Evolutionary conservation across 306 rosid genomes (phyloP).

Genomic region (Psophocarpus tetragonolobus): DNA sequence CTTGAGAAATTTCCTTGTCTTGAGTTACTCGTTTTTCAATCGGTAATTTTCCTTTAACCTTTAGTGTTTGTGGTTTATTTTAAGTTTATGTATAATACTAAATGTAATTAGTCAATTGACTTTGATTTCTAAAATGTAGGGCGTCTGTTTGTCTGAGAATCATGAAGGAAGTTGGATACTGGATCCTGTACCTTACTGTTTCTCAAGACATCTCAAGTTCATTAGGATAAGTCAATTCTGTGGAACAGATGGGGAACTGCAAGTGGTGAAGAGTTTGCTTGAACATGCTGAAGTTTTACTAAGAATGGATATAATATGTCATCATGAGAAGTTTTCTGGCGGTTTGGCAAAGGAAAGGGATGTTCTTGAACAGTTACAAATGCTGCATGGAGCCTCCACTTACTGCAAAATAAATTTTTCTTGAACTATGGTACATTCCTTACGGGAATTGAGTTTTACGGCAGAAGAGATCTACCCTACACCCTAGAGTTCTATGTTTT

Average conservation of each 20-base stretch:
- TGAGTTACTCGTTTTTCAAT: neutral
- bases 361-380: constrained; percentile 2
- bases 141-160: neutral
- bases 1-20: constrained; percentile 8
- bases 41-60: constrained; percentile 1
- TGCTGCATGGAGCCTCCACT: constrained; percentile 10
- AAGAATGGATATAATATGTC: neutral
- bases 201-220: neutral
- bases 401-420: neutral
- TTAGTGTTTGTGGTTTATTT: neutral
- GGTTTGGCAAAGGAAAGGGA: neutral
- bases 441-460: neutral
- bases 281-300: neutral
- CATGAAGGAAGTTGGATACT: constrained; percentile 8
- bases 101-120: neutral
- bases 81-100: neutral
- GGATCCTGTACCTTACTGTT: constrained; percentile 33
- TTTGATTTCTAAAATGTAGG: neutral
- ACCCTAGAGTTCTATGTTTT: neutral
- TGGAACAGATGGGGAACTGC: constrained; percentile 18
- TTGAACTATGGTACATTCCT: neutral
- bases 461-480: neutral
- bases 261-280: constrained; percentile 14
- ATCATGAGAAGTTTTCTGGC: neutral
- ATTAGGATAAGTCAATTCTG: neutral